Percentiles rank a stretch among this genome's conserved stretches.
These are phyloP conservation scores for Kazachstania sp. DNA, from an alignment of 1,139 yeast species.

Conservation along the genomic window DNA sequence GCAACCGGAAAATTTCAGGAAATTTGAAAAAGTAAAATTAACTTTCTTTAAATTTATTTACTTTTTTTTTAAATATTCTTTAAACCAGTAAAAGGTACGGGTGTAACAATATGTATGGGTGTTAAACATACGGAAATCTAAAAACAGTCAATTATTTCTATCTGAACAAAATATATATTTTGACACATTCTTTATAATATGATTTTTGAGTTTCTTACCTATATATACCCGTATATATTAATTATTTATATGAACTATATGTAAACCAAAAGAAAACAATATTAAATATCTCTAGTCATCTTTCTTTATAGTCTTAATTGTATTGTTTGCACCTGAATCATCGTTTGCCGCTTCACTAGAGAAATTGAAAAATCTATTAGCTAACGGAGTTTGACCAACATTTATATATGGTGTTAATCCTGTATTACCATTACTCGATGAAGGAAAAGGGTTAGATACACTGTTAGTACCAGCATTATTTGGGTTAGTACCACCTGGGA, in stretches of 20 bases:
- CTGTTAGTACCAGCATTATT: neutral
- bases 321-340: constrained; percentile 1
- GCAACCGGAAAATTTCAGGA: no score
- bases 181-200: no score
- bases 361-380: constrained; percentile 24
- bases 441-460: neutral
- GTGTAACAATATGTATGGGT: neutral
- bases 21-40: no score
- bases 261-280: neutral
- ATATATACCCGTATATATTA: neutral
- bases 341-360: constrained; percentile 11
- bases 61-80: no score
- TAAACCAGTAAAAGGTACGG: neutral
- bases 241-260: neutral
- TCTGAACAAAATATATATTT: no score
- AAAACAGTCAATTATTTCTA: no score
- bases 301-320: neutral
- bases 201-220: no score
- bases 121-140: no score
- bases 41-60: no score
- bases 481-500: neutral
- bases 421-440: constrained; percentile 19
- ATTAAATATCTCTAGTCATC: neutral
- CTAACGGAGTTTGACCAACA: constrained; percentile 25
- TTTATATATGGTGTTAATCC: constrained; percentile 29